A percentile compares a stretch with the other conserved stretches of the same genome.
Evolutionary conservation across 2,329 filamentous ascomycete genomes (phyloP).

Genomic region (Alternaria solani): DNA sequence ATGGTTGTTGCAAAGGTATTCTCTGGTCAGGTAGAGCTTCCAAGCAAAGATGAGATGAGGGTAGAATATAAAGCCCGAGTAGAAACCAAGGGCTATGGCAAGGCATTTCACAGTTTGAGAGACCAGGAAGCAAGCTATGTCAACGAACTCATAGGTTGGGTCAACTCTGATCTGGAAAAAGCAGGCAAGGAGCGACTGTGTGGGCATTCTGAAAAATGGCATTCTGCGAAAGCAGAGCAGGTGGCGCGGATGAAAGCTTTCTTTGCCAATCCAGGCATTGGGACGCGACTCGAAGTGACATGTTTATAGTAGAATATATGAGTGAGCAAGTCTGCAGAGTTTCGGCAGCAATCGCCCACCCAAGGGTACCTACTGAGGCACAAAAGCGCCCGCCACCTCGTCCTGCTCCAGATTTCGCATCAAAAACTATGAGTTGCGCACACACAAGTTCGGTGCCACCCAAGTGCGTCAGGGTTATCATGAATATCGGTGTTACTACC

Average conservation of each 20-base stretch:
- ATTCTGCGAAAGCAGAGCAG: slow-evolving; percentile 45
- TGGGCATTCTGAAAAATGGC: slow-evolving; percentile 51
- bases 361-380: neutral
- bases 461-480: neutral
- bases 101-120: slow-evolving; percentile 56
- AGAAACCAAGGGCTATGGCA: slow-evolving; percentile 51
- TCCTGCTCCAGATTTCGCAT: neutral
- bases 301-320: slow-evolving; percentile 13
- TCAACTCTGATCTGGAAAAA: slow-evolving; percentile 44
- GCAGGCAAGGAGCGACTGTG: slow-evolving; percentile 28
- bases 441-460: neutral
- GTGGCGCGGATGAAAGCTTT: slow-evolving; percentile 45
- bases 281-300: slow-evolving; percentile 15
- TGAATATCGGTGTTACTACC: neutral
- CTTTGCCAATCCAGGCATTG: slow-evolving; percentile 14
- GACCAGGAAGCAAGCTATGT: slow-evolving; percentile 53
- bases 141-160: slow-evolving; percentile 50
- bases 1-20: slow-evolving; percentile 67
- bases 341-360: neutral
- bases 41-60: slow-evolving; percentile 54
- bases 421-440: no score
- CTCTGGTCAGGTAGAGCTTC: slow-evolving; percentile 60
- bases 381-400: neutral
- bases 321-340: neutral
- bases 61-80: slow-evolving; percentile 51